Evolutionary conservation across 148 eudicot genomes (phyloP).

Genomic region (Cornus suecica): DNA sequence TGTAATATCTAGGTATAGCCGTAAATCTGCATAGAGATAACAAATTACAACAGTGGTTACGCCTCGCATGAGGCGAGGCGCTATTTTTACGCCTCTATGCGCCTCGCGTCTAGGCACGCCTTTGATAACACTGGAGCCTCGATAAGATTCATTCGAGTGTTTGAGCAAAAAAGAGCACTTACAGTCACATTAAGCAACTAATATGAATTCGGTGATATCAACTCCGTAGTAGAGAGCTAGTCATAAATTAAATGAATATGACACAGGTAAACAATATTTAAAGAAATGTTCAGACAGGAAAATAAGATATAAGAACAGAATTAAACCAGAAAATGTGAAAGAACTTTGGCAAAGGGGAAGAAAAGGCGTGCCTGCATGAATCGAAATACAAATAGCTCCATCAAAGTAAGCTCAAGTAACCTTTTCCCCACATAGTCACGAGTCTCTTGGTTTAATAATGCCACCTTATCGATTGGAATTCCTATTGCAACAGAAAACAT

Average conservation of each 20-base stretch:
- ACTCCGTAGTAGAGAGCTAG: not conserved
- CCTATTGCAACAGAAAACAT: constrained; percentile 42
- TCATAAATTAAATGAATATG: not conserved
- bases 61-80: no score
- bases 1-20: no score
- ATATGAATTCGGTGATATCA: not conserved
- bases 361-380: constrained; percentile 82
- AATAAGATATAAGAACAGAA: constrained; percentile 4
- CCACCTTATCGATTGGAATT: constrained; percentile 85
- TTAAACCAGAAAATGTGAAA: not conserved
- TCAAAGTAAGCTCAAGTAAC: constrained; percentile 83
- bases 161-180: no score
- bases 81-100: no score
- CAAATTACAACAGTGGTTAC: no score
- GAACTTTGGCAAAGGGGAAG: not conserved
- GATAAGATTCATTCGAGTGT: no score
- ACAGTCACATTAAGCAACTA: not conserved
- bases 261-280: not conserved
- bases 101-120: no score
- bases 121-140: no score
- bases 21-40: no score
- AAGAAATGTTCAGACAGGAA: not conserved
- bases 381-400: constrained; percentile 84
- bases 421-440: constrained; percentile 85
- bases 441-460: constrained; percentile 70